A percentile compares a stretch with the other conserved stretches of the same genome.
Evolutionary conservation across 495 filamentous ascomycete species (phyloP).

Genomic region (Penicillium antarcticum): DNA sequence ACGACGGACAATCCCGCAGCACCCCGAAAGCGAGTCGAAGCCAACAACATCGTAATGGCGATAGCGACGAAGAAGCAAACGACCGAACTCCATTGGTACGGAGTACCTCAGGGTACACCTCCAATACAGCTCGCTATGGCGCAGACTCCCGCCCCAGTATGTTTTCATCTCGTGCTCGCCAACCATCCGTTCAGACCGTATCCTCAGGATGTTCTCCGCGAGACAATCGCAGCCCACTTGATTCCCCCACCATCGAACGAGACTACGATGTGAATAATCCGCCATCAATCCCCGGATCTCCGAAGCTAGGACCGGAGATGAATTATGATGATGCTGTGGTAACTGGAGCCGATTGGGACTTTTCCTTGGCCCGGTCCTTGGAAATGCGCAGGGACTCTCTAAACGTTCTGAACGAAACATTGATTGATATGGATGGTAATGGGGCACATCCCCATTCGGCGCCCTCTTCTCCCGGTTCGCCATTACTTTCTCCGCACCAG

Average conservation of each 20-base stretch:
- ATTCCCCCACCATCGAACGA: conserved; percentile 29
- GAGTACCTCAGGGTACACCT: conserved; percentile 21
- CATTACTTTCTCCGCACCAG: conserved; percentile 26
- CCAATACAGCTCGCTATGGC: conserved; percentile 35
- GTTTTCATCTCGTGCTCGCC: conserved; percentile 27
- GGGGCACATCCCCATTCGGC: conserved; percentile 23
- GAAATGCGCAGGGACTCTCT: conserved; percentile 36
- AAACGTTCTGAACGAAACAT: conserved; percentile 40
- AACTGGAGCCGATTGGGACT: conserved; percentile 47
- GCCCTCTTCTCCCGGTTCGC: conserved; percentile 30
- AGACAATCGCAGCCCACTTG: conserved; percentile 23
- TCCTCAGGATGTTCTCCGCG: conserved; percentile 37
- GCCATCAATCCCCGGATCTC: conserved; percentile 85
- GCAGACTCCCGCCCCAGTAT: conserved; percentile 30
- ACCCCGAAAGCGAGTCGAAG: conserved; percentile 24
- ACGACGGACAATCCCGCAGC: conserved; percentile 27
- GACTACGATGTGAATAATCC: conserved; percentile 91
- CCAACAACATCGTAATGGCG: conserved; percentile 34
- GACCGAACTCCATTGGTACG: conserved; percentile 44
- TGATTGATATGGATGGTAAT: conserved; percentile 58
- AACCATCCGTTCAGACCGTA: conserved; percentile 25
- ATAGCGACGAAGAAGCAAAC: conserved; percentile 47
- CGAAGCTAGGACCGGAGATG: conserved; percentile 56
- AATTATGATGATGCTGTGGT: conserved; percentile 79
- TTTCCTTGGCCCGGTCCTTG: conserved; percentile 23